Conservation (phyloP, 2,329 filamentous ascomycete genomes). For the Aureobasidium melanogenum region DNA sequence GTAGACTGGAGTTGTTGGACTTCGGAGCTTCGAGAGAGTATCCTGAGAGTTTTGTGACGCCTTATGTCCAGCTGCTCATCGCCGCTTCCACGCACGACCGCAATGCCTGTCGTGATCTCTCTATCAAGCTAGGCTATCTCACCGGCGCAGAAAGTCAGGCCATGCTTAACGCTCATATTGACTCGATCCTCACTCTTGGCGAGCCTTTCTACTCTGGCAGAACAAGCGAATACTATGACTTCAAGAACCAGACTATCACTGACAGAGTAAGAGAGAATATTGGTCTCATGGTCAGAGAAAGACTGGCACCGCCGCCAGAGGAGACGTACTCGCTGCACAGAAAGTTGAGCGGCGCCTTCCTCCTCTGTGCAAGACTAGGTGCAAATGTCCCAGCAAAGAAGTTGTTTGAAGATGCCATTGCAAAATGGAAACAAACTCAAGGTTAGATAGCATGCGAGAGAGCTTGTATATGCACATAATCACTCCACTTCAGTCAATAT, state of each 20-base stretch:
- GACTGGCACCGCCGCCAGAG: constrained; percentile 84
- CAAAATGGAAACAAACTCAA: background rate
- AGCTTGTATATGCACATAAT: background rate
- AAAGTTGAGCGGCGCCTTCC: constrained; percentile 89
- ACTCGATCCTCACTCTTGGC: constrained; percentile 78
- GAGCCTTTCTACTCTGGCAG: constrained; percentile 64
- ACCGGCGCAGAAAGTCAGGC: constrained; percentile 76
- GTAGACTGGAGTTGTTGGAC: constrained; percentile 79
- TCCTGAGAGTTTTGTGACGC: constrained; percentile 66
- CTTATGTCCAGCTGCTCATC: constrained; percentile 71
- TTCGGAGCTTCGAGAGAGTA: constrained; percentile 90
- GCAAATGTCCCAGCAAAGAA: constrained; percentile 74
- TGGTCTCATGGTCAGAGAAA: constrained; percentile 84
- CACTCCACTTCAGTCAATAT: background rate
- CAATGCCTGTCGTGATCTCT: constrained; percentile 54
- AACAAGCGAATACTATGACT: constrained; percentile 85
- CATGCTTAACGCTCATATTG: constrained; percentile 88
- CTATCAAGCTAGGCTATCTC: constrained; percentile 75
- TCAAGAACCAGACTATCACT: constrained; percentile 89
- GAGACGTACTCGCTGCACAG: constrained; percentile 95
- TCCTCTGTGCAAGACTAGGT: constrained; percentile 79
- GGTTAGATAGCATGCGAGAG: background rate
- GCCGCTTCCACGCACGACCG: constrained; percentile 68
- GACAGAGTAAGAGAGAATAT: constrained; percentile 83
- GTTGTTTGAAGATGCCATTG: constrained; percentile 59